phyloP scores from a whole-genome alignment of 176 grass and related monocot species.

The Oryza glaberrima region DNA sequence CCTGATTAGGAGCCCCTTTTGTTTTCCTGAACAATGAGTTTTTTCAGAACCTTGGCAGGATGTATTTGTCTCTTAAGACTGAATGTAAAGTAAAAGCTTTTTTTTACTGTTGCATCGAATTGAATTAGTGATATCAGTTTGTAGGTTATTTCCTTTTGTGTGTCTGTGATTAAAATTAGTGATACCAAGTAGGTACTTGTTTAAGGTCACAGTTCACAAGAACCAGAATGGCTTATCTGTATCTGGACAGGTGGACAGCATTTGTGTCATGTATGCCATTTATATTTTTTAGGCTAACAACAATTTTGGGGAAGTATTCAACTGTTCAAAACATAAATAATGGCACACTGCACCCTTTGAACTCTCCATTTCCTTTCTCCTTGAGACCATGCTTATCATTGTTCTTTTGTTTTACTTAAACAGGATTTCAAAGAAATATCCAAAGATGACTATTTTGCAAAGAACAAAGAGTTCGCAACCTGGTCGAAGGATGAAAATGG shows the following conservation, averaged over 20 bases:
- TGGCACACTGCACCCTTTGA: not conserved
- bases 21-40: not conserved
- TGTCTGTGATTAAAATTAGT: not conserved
- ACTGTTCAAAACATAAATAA: not conserved
- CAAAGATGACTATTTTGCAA: slow-evolving; percentile 93
- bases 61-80: not conserved
- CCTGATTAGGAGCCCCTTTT: not conserved
- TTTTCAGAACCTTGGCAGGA: not conserved
- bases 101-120: not conserved
- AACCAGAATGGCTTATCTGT: not conserved
- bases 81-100: not conserved
- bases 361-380: not conserved
- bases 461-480: slow-evolving; percentile 89
- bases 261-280: slow-evolving; percentile 14
- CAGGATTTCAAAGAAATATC: slow-evolving; percentile 78
- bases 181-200: not conserved
- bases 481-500: slow-evolving; percentile 86
- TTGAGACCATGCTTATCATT: slow-evolving; percentile 6
- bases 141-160: not conserved
- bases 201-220: not conserved
- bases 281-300: not conserved
- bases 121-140: not conserved
- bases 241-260: not conserved
- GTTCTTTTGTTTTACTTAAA: slow-evolving; percentile 24
- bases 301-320: not conserved